Evolutionary conservation across 1,139 yeast genomes (phyloP).

Genomic region (Geotrichum citri-aurantii): DNA sequence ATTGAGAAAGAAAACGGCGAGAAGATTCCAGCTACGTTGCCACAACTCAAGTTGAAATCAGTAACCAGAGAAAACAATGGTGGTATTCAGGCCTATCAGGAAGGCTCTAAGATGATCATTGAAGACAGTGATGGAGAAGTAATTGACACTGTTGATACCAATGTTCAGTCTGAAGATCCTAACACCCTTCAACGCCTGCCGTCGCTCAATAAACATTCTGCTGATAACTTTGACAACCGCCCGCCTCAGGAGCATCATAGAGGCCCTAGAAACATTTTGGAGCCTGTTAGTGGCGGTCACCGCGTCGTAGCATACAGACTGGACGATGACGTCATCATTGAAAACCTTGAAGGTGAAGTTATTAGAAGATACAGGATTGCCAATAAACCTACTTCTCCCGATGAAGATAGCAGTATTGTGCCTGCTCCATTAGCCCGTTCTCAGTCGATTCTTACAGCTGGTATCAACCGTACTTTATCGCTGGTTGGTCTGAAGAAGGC

Average conservation of each 20-base stretch:
- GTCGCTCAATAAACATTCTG: background rate
- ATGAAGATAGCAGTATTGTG: constrained; percentile 4
- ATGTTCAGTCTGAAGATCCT: background rate
- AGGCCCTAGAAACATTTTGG: background rate
- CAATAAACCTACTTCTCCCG: constrained; percentile 3
- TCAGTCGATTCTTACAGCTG: constrained; percentile 3
- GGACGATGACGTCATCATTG: constrained; percentile 73
- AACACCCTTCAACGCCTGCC: background rate
- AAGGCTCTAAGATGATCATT: constrained; percentile 61
- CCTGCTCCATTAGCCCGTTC: constrained; percentile 8
- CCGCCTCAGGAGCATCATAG: background rate
- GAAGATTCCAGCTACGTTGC: background rate
- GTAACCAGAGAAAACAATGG: constrained; percentile 3
- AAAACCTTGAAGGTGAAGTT: constrained; percentile 88
- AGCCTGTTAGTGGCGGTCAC: constrained; percentile 5
- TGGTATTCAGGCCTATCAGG: constrained; percentile 55
- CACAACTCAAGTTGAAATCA: background rate
- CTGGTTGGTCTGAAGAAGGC: constrained; percentile 24
- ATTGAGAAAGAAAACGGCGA: background rate
- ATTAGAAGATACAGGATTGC: constrained; percentile 67
- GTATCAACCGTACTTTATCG: constrained; percentile 27
- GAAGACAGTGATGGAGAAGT: constrained; percentile 85
- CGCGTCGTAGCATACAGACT: constrained; percentile 53
- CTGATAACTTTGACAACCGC: background rate
- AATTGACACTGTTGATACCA: constrained; percentile 38